phyloP scores from a whole-genome alignment of 2,329 filamentous ascomycete species.

The Neofusicoccum kwambonambiense region DNA sequence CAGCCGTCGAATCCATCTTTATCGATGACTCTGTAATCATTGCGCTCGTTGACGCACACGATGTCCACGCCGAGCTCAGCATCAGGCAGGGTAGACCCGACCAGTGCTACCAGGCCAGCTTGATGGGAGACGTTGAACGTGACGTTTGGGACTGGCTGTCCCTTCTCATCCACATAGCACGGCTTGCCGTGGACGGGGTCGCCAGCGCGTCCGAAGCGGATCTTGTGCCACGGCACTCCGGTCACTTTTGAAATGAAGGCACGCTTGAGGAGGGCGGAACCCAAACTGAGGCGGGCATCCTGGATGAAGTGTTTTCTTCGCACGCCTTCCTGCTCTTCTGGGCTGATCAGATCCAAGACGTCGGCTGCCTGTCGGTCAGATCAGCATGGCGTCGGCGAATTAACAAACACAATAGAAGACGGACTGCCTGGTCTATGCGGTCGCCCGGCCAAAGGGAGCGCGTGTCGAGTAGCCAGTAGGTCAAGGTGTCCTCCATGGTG shows the following conservation, averaged over 20 bases:
- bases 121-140: slow-evolving; percentile 81
- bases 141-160: slow-evolving; percentile 39
- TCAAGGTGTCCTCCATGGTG: slow-evolving; percentile 27
- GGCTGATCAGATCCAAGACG: slow-evolving; percentile 42
- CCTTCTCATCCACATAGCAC: slow-evolving; percentile 46
- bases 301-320: slow-evolving; percentile 64
- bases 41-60: slow-evolving; percentile 71
- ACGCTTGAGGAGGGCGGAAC: slow-evolving; percentile 71
- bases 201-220: slow-evolving; percentile 56
- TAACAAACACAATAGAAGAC: slow-evolving; percentile 18
- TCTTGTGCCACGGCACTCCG: slow-evolving; percentile 60
- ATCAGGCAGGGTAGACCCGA: slow-evolving; percentile 47
- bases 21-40: slow-evolving; percentile 60
- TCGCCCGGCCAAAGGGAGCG: slow-evolving; percentile 46
- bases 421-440: slow-evolving; percentile 42
- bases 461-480: slow-evolving; percentile 52
- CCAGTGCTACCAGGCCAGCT: slow-evolving; percentile 68
- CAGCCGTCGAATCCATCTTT: slow-evolving; percentile 63
- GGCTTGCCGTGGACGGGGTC: slow-evolving; percentile 52
- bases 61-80: slow-evolving; percentile 69
- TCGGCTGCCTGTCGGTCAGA: slow-evolving; percentile 38
- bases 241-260: slow-evolving; percentile 62
- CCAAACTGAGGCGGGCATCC: slow-evolving; percentile 74
- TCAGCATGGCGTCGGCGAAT: background rate
- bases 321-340: slow-evolving; percentile 57